These are phyloP conservation scores for Glycine tomentella DNA, from an alignment of 306 rosid species.

Conservation along the genomic window DNA sequence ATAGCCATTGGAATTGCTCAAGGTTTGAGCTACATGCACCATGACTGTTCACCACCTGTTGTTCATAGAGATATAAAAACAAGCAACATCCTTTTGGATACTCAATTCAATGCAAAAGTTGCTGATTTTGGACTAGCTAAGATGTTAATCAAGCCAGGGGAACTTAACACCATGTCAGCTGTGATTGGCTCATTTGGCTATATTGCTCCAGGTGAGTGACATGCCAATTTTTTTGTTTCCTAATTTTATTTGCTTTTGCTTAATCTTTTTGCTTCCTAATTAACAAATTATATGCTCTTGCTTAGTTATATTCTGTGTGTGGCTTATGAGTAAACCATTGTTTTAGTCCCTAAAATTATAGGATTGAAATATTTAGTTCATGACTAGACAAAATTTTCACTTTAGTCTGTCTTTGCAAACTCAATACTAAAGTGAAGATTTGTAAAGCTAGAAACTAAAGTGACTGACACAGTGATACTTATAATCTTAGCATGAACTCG, in stretches of 20 bases:
- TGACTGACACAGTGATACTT: background rate
- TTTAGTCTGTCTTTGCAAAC: background rate
- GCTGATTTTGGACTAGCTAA: slow-evolving; percentile 52
- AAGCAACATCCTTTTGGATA: slow-evolving; percentile 53
- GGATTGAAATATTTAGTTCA: background rate
- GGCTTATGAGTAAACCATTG: background rate
- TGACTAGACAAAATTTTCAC: background rate
- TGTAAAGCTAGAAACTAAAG: background rate
- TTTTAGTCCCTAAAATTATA: background rate
- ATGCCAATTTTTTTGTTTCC: slow-evolving; percentile 24
- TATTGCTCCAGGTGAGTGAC: slow-evolving; percentile 52
- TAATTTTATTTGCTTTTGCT: no score
- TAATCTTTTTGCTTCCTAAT: background rate
- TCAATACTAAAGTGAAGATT: no score
- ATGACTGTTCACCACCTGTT: slow-evolving; percentile 50
- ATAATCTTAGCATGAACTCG: background rate
- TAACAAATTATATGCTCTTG: slow-evolving; percentile 13
- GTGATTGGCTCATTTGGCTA: slow-evolving; percentile 54
- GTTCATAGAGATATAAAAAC: slow-evolving; percentile 54
- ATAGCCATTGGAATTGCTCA: slow-evolving; percentile 53
- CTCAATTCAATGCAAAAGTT: slow-evolving; percentile 54
- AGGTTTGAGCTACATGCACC: slow-evolving; percentile 54
- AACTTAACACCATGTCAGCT: slow-evolving; percentile 48
- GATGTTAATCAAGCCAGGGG: slow-evolving; percentile 45
- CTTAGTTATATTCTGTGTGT: background rate